A percentile compares a stretch with the other conserved stretches of the same genome.
Conservation (phyloP, 2,329 filamentous ascomycete genomes). For the Fusarium tuaranense region DNA sequence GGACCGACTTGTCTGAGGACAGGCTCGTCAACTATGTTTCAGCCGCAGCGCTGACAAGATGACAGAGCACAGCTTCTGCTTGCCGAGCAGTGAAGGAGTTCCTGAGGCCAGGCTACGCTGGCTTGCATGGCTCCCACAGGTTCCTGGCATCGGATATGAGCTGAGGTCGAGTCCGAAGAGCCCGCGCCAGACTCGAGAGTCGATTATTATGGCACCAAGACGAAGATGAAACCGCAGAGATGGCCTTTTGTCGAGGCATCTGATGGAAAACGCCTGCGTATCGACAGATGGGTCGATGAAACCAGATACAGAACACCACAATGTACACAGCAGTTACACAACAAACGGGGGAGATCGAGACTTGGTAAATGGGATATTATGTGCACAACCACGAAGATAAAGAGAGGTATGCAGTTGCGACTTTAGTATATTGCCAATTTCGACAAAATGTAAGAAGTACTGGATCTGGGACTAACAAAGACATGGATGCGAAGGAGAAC, state of each 20-base stretch:
- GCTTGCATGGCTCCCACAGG: not conserved
- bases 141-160: not conserved
- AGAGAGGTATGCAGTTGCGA: constrained; percentile 1
- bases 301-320: constrained; percentile 1
- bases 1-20: not conserved
- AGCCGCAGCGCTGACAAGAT: not conserved
- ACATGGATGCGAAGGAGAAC: not conserved
- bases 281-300: not conserved
- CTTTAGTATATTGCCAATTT: not conserved
- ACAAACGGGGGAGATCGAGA: not conserved
- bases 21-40: not conserved
- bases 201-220: not conserved
- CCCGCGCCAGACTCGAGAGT: not conserved
- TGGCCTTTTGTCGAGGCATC: not conserved
- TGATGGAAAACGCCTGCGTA: not conserved
- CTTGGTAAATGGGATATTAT: not conserved
- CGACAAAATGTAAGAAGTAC: not conserved
- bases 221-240: not conserved
- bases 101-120: not conserved
- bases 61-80: not conserved
- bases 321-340: not conserved
- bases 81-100: not conserved
- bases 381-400: not conserved
- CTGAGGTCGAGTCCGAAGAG: not conserved
- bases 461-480: not conserved